Base-by-base conservation (phyloP, 2,329 filamentous ascomycete genomes). In the Aspergillus sp. region DNA sequence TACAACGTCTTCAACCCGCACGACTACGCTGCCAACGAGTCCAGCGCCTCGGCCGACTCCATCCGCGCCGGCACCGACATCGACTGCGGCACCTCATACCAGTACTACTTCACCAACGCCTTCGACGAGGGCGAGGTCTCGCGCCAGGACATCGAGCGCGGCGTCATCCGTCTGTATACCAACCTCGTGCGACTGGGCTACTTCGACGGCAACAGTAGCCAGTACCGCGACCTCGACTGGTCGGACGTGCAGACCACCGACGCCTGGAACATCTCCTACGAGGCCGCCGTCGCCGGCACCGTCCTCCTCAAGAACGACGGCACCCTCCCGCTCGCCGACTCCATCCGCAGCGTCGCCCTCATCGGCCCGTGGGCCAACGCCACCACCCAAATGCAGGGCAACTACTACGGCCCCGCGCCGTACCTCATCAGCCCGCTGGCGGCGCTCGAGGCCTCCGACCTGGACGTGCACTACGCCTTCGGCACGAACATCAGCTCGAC, bases 361-460 rank as follows among this genome's bases (percentile, higher is more conserved):
- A 71, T 87, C 23, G 84, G 83, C 0, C 77, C 76, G 44, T 86
- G 82, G 76, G 82, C 80, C 2, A 82, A 82, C 47, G 80, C 80
- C 5, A 81, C 81, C 0, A 71, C 68, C 4, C 76, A 84, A 54
- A 76, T 87, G 71, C 80, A 81, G 47, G 84, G 83, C 0, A 83
- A 82, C 59, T 87, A 87, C 67, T 73, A 64, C 52, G 83, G 84
- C 23, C 67, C 74, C 2, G 75, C 84, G 1, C 81, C 82, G 0
- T 86, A 81, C 65, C 69, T 81, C 3, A 77, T 75, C 56, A 78
- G 75, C 3, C 83, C 83, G 0, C 69, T 82, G 0, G 76, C 75
- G 25, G 81, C 83, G 10, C 76, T 81, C 7, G 62, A 78, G 34
- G 65, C 76, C 19, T 73, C 78, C 3, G 74, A 74, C 1, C 67